These are phyloP conservation scores for Phytophthora ramorum DNA, from an alignment of 352 stramenopile species.

Conservation along the genomic window DNA sequence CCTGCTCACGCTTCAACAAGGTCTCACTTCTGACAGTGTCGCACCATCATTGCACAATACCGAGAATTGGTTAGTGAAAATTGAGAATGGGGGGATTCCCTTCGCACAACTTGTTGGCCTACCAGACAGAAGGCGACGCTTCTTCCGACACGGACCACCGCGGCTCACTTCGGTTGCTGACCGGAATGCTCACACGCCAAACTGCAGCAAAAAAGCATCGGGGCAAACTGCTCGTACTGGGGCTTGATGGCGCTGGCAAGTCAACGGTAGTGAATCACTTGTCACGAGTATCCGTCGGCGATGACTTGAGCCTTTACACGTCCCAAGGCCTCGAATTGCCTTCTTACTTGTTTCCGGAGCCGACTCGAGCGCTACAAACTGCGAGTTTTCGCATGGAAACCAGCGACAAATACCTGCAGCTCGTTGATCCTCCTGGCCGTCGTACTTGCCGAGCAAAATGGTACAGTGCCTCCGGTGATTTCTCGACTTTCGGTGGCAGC, in stretches of 20 bases:
- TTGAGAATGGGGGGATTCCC: constrained; percentile 47
- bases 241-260: constrained; percentile 66
- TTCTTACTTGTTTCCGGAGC: constrained; percentile 36
- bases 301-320: constrained; percentile 22
- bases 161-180: constrained; percentile 27
- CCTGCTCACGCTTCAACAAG: background rate
- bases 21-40: background rate
- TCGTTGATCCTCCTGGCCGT: constrained; percentile 54
- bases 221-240: constrained; percentile 55
- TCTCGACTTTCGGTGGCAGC: constrained; percentile 10
- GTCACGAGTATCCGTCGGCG: constrained; percentile 30
- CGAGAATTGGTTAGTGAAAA: background rate
- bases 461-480: constrained; percentile 32
- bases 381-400: constrained; percentile 48
- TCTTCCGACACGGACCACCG: constrained; percentile 28
- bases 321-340: constrained; percentile 20
- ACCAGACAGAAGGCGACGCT: constrained; percentile 14
- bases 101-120: constrained; percentile 41
- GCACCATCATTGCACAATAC: background rate
- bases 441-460: constrained; percentile 44
- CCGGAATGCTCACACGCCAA: constrained; percentile 36
- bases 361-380: constrained; percentile 31
- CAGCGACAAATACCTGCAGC: constrained; percentile 49
- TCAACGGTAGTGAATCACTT: constrained; percentile 63
- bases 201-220: constrained; percentile 47